Base-by-base conservation (phyloP, 306 rosid species). In the Fragaria ananassa region DNA sequence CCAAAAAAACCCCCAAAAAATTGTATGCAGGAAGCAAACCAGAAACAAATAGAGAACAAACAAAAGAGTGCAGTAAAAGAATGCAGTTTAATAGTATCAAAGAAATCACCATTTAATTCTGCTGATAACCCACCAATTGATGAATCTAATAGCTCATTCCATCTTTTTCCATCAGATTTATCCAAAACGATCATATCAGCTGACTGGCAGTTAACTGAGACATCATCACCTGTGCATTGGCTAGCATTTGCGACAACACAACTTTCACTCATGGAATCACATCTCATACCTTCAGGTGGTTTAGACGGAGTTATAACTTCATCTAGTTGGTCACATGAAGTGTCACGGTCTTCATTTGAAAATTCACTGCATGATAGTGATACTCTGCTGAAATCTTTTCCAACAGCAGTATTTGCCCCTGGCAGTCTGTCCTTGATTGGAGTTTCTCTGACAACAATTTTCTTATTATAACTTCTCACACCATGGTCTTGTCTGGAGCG, bases 81-180 rank as follows among this genome's bases (percentile, higher is more conserved):
- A 51, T 45, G 70, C 63, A 74, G 58, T 68, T 64, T 10, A 66
- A 23, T 23, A 79, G 42, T 61, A 70, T 44, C 54, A 60, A 74
- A 42, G 35, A 75, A 69, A 80, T 77, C 60, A 93, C 98, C 93
- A 70, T 72, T 65, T 71, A 49, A 18, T 81, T 87, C 85, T 60
- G 69, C 83, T 69, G 74, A 75, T 29, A 63, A 46, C 82, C 73
- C 83, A 68, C 21, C 65, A 75, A 70, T 72, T 25, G 88, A 81
- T 81, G 82, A 79, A 81, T 78, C 78, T 31, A 75, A 57, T 62
- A 23, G 72, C 51, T 82, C 79, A 67, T 64, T 81, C 80, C 79
- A 82, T 58, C 65, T 61, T 42, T 74, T 80, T 61, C 54, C 85
- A 65, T 34, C 64, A 11, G 82, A 69, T 56, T 84, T 68, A 29